Conservation (phyloP, 345 rosid species). For the Eutrema japonicum region DNA sequence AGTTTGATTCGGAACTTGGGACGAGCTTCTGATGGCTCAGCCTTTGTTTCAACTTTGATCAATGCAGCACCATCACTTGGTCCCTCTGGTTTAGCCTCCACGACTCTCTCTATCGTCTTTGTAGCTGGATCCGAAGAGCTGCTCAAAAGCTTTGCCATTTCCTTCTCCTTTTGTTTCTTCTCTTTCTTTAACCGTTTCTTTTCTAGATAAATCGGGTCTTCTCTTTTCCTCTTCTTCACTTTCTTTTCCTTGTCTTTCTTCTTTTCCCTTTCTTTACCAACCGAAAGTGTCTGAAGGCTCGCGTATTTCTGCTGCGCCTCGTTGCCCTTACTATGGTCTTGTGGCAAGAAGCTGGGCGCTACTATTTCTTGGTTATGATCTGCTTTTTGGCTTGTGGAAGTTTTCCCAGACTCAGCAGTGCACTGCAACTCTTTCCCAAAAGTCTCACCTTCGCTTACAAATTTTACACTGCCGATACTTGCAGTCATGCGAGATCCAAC, state of each 20-base stretch:
- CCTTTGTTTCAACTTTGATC: constrained; percentile 46
- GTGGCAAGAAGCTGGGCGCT: constrained; percentile 53
- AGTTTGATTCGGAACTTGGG: constrained; percentile 69
- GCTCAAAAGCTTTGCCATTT: constrained; percentile 61
- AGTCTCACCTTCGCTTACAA: constrained; percentile 66
- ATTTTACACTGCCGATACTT: constrained; percentile 91
- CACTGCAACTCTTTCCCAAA: constrained; percentile 90
- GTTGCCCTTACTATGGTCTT: constrained; percentile 51
- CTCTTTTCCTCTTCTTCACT: constrained; percentile 73
- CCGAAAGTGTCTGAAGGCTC: constrained; percentile 68
- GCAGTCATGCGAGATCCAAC: constrained; percentile 88
- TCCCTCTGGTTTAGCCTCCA: constrained; percentile 50
- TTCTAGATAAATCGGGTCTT: constrained; percentile 73
- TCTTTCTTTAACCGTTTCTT: constrained; percentile 84
- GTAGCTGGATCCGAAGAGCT: constrained; percentile 47
- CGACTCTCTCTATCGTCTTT: constrained; percentile 37
- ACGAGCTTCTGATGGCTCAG: constrained; percentile 48
- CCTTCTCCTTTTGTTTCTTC: constrained; percentile 82
- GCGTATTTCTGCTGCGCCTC: constrained; percentile 63
- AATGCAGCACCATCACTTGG: constrained; percentile 48
- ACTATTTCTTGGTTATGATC: constrained; percentile 50
- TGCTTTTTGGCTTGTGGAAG: constrained; percentile 47
- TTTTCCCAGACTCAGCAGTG: constrained; percentile 89
- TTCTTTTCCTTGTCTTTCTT: constrained; percentile 57
- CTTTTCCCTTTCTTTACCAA: constrained; percentile 54